phyloP scores from a whole-genome alignment of 495 filamentous ascomycete species.

The Eremomyces bilateralis region DNA sequence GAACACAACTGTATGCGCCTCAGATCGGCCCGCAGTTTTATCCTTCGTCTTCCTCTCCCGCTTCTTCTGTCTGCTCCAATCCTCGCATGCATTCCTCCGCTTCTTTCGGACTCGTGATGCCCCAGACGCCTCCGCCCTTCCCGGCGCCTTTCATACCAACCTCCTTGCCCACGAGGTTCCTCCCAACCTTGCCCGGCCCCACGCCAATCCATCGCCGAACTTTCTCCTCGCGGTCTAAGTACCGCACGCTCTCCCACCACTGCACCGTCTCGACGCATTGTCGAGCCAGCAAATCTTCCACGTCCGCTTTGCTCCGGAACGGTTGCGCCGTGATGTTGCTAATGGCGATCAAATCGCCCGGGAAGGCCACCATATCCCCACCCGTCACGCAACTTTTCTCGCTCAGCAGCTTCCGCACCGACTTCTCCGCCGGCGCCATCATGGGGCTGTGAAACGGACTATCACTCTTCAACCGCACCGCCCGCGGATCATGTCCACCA shows the following conservation, averaged over 20 bases:
- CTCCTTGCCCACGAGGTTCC: constrained; percentile 88
- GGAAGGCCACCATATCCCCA: constrained; percentile 39
- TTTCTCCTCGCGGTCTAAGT: constrained; percentile 65
- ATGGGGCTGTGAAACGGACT: constrained; percentile 84
- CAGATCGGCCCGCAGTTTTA: no score
- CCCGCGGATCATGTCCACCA: constrained; percentile 76
- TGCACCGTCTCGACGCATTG: constrained; percentile 72
- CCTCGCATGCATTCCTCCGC: constrained; percentile 52
- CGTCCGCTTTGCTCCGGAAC: constrained; percentile 45
- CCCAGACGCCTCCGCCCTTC: constrained; percentile 83
- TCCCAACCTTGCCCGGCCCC: constrained; percentile 82
- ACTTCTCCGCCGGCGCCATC: constrained; percentile 62
- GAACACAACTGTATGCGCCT: no score
- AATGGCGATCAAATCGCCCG: constrained; percentile 51
- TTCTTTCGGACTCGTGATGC: constrained; percentile 65
- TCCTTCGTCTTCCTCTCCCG: not conserved
- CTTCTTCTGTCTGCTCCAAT: constrained; percentile 49
- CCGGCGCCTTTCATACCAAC: constrained; percentile 70
- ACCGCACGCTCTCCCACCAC: constrained; percentile 86
- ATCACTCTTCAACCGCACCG: constrained; percentile 70
- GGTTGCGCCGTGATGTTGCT: constrained; percentile 70
- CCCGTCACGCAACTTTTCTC: constrained; percentile 23
- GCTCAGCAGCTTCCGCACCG: constrained; percentile 43
- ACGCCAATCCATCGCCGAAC: constrained; percentile 83
- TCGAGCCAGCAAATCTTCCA: constrained; percentile 54